Percentiles rank a stretch among this genome's conserved stretches.
These are phyloP conservation scores for Saprolegnia diclina DNA, from an alignment of 352 stramenopile genomes.

Conservation along the genomic window DNA sequence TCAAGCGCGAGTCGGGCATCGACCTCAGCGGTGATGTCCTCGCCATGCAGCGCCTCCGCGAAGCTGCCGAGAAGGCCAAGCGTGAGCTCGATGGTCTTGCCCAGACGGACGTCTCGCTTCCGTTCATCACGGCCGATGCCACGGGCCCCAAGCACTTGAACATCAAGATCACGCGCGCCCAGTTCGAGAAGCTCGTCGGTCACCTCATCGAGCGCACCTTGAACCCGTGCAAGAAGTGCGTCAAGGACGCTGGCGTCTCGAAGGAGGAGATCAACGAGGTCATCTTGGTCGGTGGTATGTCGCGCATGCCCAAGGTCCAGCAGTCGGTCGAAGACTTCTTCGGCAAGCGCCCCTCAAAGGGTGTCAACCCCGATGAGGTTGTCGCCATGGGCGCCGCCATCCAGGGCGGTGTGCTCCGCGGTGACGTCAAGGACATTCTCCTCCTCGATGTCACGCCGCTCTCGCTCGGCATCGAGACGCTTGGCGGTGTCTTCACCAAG, in stretches of 20 bases:
- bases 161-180: conserved; percentile 90
- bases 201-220: conserved; percentile 92
- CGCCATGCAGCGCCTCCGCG: conserved; percentile 94
- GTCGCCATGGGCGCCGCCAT: conserved; percentile 98
- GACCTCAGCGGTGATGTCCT: conserved; percentile 92
- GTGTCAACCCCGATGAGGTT: conserved; percentile 98
- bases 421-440: conserved; percentile 98
- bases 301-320: conserved; percentile 98
- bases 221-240: conserved; percentile 89
- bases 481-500: conserved; percentile 97
- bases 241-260: conserved; percentile 79
- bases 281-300: conserved; percentile 98
- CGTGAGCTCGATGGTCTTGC: conserved; percentile 95
- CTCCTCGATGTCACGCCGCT: conserved; percentile 97
- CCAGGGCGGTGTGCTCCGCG: conserved; percentile 93
- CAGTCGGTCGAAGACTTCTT: conserved; percentile 95
- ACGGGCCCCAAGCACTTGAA: conserved; percentile 98
- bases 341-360: conserved; percentile 91
- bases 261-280: conserved; percentile 97
- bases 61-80: conserved; percentile 94
- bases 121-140: conserved; percentile 97
- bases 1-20: conserved; percentile 96
- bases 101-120: conserved; percentile 94
- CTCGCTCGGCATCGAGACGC: conserved; percentile 97
- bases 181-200: conserved; percentile 95